Conservation (phyloP, 345 rosid genomes). For the Anastatica hierochuntica region DNA sequence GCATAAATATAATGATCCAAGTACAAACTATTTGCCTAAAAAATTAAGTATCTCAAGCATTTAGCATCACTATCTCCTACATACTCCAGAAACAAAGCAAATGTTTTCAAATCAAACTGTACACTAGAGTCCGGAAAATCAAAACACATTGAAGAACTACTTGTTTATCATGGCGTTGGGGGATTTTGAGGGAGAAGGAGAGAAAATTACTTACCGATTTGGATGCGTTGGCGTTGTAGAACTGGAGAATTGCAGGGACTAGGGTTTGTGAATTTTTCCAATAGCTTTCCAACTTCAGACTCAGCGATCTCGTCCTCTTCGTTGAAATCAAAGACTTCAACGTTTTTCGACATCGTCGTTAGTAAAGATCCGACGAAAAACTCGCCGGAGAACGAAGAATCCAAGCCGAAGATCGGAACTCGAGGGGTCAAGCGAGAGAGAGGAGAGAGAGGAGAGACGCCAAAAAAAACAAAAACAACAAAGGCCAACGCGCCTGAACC, state of each 20-base stretch:
- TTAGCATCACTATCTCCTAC: background rate
- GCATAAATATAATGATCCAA: background rate
- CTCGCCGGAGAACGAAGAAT: background rate
- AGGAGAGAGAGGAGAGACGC: conserved; percentile 2
- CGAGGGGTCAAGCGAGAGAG: conserved; percentile 7
- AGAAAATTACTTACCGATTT: conserved; percentile 40
- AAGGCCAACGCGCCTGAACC: background rate
- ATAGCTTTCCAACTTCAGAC: conserved; percentile 30
- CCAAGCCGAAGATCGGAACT: conserved; percentile 11
- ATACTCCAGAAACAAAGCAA: background rate
- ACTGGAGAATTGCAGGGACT: conserved; percentile 29
- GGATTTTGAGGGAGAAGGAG: background rate
- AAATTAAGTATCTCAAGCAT: background rate
- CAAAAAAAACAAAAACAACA: conserved; percentile 11
- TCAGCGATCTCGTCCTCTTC: conserved; percentile 67
- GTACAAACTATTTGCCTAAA: background rate
- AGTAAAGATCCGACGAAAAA: background rate
- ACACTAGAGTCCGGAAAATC: background rate
- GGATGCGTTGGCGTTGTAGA: conserved; percentile 38
- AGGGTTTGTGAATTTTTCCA: conserved; percentile 55
- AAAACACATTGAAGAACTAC: background rate
- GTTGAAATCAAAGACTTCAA: conserved; percentile 55
- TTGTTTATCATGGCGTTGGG: too few species aligned
- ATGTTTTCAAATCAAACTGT: background rate
- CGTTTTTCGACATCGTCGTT: conserved; percentile 39